Evolutionary conservation across 2,329 filamentous ascomycete species (phyloP), one percentile per base, ranked within the genome.

Genomic region (Epichloe sp.): DNA sequence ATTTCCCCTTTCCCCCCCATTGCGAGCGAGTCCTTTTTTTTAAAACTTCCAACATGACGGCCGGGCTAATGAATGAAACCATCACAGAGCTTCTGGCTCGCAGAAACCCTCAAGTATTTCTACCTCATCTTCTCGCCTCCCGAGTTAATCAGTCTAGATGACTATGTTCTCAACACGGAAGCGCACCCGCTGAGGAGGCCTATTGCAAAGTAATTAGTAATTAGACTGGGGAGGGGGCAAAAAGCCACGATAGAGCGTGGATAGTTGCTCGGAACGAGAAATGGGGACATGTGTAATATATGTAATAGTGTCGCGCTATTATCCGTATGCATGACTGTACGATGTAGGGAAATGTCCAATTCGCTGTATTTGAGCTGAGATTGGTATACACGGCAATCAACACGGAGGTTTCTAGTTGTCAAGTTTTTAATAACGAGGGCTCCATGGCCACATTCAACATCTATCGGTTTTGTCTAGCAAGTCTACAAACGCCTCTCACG

Each of bases 101-200:
- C 80, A 0, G 83, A 88, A 68, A 88, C 83, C 15, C 66, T 88
- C 53, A 88, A 87, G 65, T 88, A 88, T 56, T 86, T 86, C 52
- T 88, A 83, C 57, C 63, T 88, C 47, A 76, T 87, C 31, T 88
- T 87, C 57, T 79, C 77, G 21, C 76, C 83, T 15, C 77, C 80
- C 0, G 72, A 76, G n/a, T 58, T 81, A 34, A 70, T 86, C 41
- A 83, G 74, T 59, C 64, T 88, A 60, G 84, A 88, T 63, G 76
- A 85, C 8, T 87, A 73, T 63, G 80, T 87, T 40, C 64, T 82
- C 35, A 78, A 76, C 51, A 78, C 75, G 0, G 75, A 77, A 58
- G 75, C 72, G 2, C 74, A 77, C 56, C 74, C 74, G 10, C 34
- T 53, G 12, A 49, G 43, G 15, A 48, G 50, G 15, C 50, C 50